Base-by-base conservation (phyloP, 805 yeast species). In the Komagataella pastoris region DNA sequence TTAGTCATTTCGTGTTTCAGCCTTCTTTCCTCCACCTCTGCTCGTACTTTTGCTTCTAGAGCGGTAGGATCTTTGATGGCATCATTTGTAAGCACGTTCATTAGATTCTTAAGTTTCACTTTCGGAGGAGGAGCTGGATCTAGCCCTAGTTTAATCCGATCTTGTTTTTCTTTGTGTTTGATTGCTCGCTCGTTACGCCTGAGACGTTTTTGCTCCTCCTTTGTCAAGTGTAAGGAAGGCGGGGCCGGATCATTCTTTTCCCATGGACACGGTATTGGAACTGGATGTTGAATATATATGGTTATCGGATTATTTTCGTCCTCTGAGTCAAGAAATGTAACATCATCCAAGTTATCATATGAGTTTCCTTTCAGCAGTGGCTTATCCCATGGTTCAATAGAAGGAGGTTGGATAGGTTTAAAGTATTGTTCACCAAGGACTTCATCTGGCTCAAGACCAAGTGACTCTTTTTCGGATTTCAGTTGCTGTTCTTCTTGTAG, bases 111-210 rank as follows among this genome's bases (percentile, higher is more conserved):
- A 47, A 88, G 70, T 59, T 85, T 87, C 23, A 93, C 85, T 64
- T 91, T 93, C 2, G 97, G 95, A 5, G 84, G 84, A 0, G 97
- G 96, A 4, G 95, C 84, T 0, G 95, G 85, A 48, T 84, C 87
- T 17, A 90, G 66, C 0, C 99, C 99, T 4, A 87, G 68, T 53
- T 81, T 76, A 21, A 90, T 82, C 48, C 85, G 71, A 57, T 88
- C 91, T 61, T 88, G 96, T 53, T 76, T 73, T 48, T 83, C 93
- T 58, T 82, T 81, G 54, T 80, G 79, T 54, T 66, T 71, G 46
- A 73, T 73, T 47, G 81, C 76, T 52, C 97, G 72, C 49, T 78
- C 82, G 53, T 83, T 83, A 54, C 83, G 76, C 47, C 97, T 75
- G 45, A 83, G 74, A 52, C 89, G 74, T 58, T 85, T 85, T 66